Conservation (phyloP, 148 eudicot genomes). For the Euryodendron excelsum region DNA sequence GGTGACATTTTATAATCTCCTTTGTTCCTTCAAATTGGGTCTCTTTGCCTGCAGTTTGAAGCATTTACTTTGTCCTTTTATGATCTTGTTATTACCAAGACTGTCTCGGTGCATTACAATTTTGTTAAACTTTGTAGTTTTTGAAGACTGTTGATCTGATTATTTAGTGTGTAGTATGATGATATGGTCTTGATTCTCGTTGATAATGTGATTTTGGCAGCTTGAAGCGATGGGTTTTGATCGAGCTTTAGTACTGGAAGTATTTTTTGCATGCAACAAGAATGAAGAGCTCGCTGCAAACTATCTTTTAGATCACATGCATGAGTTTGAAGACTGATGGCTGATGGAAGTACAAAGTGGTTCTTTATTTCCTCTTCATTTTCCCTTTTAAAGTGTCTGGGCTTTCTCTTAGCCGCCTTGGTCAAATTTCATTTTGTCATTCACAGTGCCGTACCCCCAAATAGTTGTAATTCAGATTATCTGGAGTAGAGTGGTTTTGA, state of each 20-base stretch:
- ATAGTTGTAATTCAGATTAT: not conserved
- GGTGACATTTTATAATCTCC: no score
- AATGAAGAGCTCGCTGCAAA: constrained; percentile 77
- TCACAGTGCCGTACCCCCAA: not conserved
- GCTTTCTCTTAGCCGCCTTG: not conserved
- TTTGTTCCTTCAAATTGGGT: no score
- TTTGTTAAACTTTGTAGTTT: no score
- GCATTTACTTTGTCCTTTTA: no score
- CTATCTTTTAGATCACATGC: constrained; percentile 72
- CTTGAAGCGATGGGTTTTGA: constrained; percentile 80
- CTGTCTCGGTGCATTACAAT: no score
- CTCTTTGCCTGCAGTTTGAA: no score
- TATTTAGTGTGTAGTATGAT: not conserved
- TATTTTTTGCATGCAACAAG: constrained; percentile 74
- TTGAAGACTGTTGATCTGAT: no score
- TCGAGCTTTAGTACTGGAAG: constrained; percentile 64
- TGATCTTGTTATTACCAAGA: no score
- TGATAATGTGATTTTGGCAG: constrained; percentile 32
- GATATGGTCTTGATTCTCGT: not conserved
- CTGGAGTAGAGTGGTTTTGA: not conserved
- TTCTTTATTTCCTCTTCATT: not conserved
- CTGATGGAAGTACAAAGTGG: not conserved
- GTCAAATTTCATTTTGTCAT: not conserved
- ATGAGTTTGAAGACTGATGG: constrained; percentile 50
- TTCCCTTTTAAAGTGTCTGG: not conserved